phyloP scores from a whole-genome alignment of 176 grass and related monocot species.

The Poa annua region DNA sequence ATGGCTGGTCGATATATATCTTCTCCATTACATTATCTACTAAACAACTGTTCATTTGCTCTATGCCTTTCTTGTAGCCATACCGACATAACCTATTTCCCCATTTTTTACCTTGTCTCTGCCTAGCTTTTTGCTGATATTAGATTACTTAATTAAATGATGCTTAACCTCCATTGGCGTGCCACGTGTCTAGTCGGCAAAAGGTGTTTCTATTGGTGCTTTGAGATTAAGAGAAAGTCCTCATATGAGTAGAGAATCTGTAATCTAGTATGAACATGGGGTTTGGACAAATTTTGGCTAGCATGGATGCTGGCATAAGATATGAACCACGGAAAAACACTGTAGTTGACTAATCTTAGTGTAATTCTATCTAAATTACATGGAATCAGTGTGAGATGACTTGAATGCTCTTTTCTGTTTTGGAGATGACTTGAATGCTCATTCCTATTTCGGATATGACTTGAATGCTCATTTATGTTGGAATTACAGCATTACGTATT shows the following conservation, averaged over 20 bases:
- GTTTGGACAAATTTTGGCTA: not conserved
- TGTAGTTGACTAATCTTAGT: not conserved
- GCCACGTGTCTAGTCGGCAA: not conserved
- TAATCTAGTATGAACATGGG: not conserved
- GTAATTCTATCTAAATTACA: not conserved
- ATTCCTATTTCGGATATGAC: too few species aligned
- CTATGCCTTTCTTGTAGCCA: not conserved
- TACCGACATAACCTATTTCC: not conserved
- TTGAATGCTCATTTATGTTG: not conserved
- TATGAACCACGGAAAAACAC: not conserved
- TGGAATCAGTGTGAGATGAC: not conserved
- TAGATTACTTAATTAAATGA: not conserved
- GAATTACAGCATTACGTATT: not conserved
- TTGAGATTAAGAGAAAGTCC: not conserved
- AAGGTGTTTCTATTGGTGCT: not conserved
- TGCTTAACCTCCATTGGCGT: not conserved
- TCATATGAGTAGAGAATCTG: not conserved
- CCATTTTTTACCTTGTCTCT: not conserved
- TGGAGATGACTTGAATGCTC: too few species aligned
- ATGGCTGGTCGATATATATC: not conserved
- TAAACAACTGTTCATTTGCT: not conserved
- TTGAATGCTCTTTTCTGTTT: not conserved
- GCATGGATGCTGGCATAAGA: slow-evolving; percentile 5
- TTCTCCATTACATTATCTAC: not conserved
- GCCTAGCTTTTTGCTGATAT: slow-evolving; percentile 8